phyloP scores from a whole-genome alignment of 2,329 filamentous ascomycete genomes.

The Diaporthe batatas region DNA sequence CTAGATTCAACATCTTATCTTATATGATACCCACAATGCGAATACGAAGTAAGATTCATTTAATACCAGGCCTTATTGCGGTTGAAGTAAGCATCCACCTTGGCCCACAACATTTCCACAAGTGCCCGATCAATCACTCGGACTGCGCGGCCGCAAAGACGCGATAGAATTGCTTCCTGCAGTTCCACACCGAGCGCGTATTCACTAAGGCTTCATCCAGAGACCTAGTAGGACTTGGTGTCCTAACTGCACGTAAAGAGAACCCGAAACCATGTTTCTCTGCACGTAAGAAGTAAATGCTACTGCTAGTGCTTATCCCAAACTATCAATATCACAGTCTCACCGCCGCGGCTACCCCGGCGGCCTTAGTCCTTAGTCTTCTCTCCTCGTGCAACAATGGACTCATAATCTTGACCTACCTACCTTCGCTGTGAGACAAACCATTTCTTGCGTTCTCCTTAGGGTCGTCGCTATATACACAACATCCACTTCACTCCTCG shows the following conservation, averaged over 20 bases:
- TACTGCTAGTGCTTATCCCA: neutral
- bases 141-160: neutral
- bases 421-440: neutral
- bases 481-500: neutral
- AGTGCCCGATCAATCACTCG: too few species aligned
- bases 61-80: neutral
- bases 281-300: neutral
- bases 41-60: neutral
- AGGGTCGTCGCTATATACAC: neutral
- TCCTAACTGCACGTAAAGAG: neutral
- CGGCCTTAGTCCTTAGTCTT: too few species aligned
- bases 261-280: neutral
- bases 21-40: constrained; percentile 24
- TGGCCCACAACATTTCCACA: neutral
- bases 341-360: too few species aligned
- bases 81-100: neutral
- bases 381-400: too few species aligned
- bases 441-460: neutral
- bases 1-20: constrained; percentile 33
- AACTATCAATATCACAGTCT: neutral
- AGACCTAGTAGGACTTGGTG: neutral
- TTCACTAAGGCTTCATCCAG: neutral
- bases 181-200: neutral
- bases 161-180: neutral
- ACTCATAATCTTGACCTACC: too few species aligned